These are phyloP conservation scores for Cladorrhinum sp. DNA, from an alignment of 2,329 filamentous ascomycete genomes.

Conservation along the genomic window DNA sequence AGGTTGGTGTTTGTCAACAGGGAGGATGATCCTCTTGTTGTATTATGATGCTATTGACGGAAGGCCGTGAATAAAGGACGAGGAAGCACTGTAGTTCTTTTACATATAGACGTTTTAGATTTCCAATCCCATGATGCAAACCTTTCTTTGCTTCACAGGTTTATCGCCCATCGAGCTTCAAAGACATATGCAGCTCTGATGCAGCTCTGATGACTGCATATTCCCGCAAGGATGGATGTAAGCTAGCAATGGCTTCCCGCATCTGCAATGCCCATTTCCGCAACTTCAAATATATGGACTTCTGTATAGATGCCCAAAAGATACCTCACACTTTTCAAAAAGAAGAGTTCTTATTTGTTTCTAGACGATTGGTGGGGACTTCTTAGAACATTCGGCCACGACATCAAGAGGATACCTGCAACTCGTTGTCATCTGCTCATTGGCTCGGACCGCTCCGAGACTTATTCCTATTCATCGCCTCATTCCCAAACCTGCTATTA, in stretches of 20 bases:
- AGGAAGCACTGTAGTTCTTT: too few relatives aligned
- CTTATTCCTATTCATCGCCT: not conserved
- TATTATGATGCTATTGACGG: too few relatives aligned
- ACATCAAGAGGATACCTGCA: conserved; percentile 1
- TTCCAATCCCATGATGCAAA: too few relatives aligned
- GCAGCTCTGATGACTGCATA: too few relatives aligned
- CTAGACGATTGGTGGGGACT: not conserved
- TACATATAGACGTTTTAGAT: too few relatives aligned
- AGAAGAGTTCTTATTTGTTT: not conserved
- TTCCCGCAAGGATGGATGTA: not conserved
- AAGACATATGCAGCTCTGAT: too few relatives aligned
- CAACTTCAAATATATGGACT: not conserved
- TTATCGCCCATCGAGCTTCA: too few relatives aligned
- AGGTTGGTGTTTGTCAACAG: conserved; percentile 21
- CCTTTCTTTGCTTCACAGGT: too few relatives aligned
- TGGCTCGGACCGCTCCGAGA: conserved; percentile 5
- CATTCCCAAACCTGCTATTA: not conserved
- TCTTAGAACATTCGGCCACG: not conserved
- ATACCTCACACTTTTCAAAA: not conserved
- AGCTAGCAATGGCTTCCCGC: not conserved
- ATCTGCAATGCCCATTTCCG: not conserved
- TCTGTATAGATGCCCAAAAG: not conserved
- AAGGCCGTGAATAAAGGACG: too few relatives aligned
- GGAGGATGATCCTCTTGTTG: not conserved
- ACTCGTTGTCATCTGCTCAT: conserved; percentile 1